Percentiles rank a stretch among this genome's conserved stretches.
Evolutionary conservation across 805 yeast genomes (phyloP).

Genomic region (Spathaspora gorwiae): DNA sequence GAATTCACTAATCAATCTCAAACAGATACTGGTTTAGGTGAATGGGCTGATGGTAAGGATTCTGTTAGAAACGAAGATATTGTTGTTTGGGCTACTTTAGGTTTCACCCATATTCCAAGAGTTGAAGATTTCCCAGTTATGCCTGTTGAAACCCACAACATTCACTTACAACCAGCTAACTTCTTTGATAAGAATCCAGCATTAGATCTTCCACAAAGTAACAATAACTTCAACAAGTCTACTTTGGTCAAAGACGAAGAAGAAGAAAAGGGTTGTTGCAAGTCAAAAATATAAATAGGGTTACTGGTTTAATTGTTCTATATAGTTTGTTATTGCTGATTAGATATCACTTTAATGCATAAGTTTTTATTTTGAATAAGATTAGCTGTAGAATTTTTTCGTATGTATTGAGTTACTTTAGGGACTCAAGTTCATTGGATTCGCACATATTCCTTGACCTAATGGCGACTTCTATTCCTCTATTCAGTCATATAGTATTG

Average conservation of each 20-base stretch:
- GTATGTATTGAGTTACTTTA: no score
- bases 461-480: no score
- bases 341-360: no score
- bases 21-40: conserved; percentile 63
- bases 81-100: conserved; percentile 79
- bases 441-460: no score
- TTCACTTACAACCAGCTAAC: conserved; percentile 63
- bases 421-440: no score
- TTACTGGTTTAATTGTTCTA: no score
- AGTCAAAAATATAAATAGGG: conserved; percentile 18
- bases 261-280: conserved; percentile 28
- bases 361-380: no score
- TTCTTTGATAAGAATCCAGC: conserved; percentile 79
- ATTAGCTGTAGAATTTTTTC: no score
- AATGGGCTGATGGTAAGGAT: conserved; percentile 67
- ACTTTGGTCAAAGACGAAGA: conserved; percentile 27
- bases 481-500: no score
- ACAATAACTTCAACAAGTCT: conserved; percentile 64
- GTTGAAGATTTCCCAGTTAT: conserved; percentile 86
- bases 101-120: conserved; percentile 77
- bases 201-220: conserved; percentile 70
- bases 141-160: conserved; percentile 75
- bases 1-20: conserved; percentile 81
- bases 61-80: conserved; percentile 68
- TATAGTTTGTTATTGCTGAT: no score